Evolutionary conservation across 768 basidiomycete species (phyloP).

Genomic region (Melanogaster broomeanus): DNA sequence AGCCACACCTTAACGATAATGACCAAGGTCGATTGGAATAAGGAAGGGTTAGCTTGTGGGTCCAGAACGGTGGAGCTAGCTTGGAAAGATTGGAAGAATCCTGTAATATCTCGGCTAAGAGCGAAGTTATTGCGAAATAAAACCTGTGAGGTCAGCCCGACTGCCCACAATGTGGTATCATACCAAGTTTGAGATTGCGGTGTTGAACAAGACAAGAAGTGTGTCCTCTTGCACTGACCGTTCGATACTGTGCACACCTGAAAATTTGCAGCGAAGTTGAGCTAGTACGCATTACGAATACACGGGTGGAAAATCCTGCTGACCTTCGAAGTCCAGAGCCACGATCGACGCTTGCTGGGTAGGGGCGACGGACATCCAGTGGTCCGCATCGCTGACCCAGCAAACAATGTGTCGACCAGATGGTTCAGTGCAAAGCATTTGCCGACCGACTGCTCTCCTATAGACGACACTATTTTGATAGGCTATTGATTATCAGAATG

Average conservation of each 20-base stretch:
- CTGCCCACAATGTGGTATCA: too few species aligned
- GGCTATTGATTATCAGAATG: constrained; percentile 35
- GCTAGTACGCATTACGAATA: neutral
- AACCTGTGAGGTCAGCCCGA: constrained; percentile 41
- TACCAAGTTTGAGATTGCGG: too few species aligned
- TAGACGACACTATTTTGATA: too few species aligned
- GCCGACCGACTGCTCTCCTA: too few species aligned
- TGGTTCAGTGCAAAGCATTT: too few species aligned
- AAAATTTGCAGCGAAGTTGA: neutral
- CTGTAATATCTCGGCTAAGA: constrained; percentile 58
- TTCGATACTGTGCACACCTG: too few species aligned
- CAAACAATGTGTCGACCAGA: too few species aligned
- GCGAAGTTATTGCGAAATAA: constrained; percentile 69
- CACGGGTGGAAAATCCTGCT: neutral
- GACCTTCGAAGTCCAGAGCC: constrained; percentile 63
- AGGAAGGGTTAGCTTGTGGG: constrained; percentile 54
- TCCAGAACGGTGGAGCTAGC: constrained; percentile 57
- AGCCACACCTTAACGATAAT: constrained; percentile 54
- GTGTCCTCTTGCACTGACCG: too few species aligned
- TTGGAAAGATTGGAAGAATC: constrained; percentile 63
- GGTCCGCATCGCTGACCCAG: too few species aligned
- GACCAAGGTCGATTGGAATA: constrained; percentile 66
- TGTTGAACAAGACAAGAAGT: too few species aligned
- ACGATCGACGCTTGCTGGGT: too few species aligned
- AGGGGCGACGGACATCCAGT: too few species aligned